Evolutionary conservation across 768 basidiomycete genomes (phyloP).

Genomic region (Sarcodon aspratus): DNA sequence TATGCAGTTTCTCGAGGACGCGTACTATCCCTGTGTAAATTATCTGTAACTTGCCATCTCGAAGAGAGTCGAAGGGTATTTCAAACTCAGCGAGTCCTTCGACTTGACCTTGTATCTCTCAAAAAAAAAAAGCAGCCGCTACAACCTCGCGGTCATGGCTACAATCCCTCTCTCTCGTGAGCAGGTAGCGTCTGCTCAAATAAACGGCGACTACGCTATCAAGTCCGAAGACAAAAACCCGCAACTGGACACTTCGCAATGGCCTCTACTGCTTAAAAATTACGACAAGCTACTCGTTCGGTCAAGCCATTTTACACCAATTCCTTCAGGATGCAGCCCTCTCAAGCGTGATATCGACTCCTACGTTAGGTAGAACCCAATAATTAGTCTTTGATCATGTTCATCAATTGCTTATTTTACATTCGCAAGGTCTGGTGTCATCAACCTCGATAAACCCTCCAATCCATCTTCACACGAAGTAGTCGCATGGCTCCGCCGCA

Average conservation of each 20-base stretch:
- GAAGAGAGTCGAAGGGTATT: background rate
- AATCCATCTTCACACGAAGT: conserved; percentile 99
- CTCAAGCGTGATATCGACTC: conserved; percentile 86
- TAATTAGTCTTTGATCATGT: background rate
- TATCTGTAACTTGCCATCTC: background rate
- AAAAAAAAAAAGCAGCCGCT: too few species aligned
- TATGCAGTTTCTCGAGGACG: conserved; percentile 34
- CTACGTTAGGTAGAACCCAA: conserved; percentile 72
- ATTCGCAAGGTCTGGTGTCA: conserved; percentile 76
- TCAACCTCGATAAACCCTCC: conserved; percentile 98
- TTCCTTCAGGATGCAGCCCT: conserved; percentile 87
- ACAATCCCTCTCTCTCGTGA: conserved; percentile 39
- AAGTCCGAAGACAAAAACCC: conserved; percentile 69
- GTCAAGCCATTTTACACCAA: conserved; percentile 92
- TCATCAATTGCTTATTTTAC: background rate
- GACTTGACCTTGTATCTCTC: too few species aligned
- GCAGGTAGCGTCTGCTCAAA: conserved; percentile 65
- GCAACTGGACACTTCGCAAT: conserved; percentile 87
- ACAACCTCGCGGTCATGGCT: conserved; percentile 24
- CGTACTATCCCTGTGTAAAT: conserved; percentile 8
- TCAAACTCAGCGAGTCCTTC: background rate
- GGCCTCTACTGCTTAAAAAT: conserved; percentile 97
- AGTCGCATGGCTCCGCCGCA: conserved; percentile 97
- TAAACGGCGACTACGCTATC: conserved; percentile 68
- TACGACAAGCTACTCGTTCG: conserved; percentile 95